A percentile compares a stretch with the other conserved stretches of the same genome.
These are phyloP conservation scores for Macrolepiota albuminosa DNA, from an alignment of 768 basidiomycete species.

Conservation along the genomic window DNA sequence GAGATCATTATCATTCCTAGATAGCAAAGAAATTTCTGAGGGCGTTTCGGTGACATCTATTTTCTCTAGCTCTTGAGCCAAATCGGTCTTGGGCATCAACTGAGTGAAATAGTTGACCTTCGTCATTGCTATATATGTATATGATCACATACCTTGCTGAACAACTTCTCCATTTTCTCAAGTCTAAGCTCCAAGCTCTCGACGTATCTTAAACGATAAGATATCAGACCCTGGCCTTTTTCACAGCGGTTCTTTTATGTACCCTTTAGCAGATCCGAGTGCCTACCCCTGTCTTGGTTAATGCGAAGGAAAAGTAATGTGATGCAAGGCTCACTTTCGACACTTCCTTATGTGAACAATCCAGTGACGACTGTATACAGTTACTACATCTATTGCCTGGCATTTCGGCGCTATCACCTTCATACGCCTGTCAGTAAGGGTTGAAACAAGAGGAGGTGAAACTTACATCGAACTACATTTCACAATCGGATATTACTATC, in stretches of 20 bases:
- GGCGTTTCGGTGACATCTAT: conserved; percentile 30
- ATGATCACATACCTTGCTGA: conserved; percentile 39
- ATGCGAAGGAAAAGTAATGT: not conserved
- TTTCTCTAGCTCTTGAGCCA: conserved; percentile 53
- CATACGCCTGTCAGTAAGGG: conserved; percentile 36
- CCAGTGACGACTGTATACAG: conserved; percentile 50
- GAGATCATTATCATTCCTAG: conserved; percentile 31
- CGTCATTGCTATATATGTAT: not conserved
- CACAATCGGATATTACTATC: not conserved
- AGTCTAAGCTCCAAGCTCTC: conserved; percentile 58
- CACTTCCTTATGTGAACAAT: conserved; percentile 67
- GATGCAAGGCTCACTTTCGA: conserved; percentile 44
- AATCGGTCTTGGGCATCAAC: conserved; percentile 57
- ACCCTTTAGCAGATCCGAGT: conserved; percentile 64
- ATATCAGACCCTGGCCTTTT: not conserved
- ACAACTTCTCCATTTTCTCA: conserved; percentile 59
- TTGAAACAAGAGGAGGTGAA: not conserved
- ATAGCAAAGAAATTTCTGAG: conserved; percentile 27
- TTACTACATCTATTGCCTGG: conserved; percentile 59
- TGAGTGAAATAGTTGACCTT: conserved; percentile 18
- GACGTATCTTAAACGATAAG: conserved; percentile 37
- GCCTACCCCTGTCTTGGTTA: conserved; percentile 24
- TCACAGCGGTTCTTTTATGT: conserved; percentile 13
- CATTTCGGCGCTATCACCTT: conserved; percentile 69
- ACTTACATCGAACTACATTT: conserved; percentile 30